Evolutionary conservation across 2,329 filamentous ascomycete genomes (phyloP).

Genomic region (Pseudogymnoascus sp.): DNA sequence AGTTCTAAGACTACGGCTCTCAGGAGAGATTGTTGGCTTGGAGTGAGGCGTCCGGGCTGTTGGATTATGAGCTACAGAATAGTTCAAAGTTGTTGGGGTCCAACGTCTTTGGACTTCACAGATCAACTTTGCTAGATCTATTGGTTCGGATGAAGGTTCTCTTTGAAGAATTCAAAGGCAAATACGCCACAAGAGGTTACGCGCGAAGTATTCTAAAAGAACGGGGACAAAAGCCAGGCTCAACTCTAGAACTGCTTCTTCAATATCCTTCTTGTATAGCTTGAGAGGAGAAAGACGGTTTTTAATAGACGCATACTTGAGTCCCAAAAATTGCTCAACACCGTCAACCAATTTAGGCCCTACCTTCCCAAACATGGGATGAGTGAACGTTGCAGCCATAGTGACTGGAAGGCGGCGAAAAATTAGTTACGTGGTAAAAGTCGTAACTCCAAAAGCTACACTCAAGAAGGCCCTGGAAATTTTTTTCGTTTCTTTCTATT

Average conservation of each 20-base stretch:
- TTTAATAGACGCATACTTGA: too few relatives aligned
- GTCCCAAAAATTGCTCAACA: too few relatives aligned
- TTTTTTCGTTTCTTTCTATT: too few relatives aligned
- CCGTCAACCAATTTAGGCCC: too few relatives aligned
- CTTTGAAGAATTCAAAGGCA: constrained; percentile 43
- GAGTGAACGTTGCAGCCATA: too few relatives aligned
- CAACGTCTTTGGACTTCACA: constrained; percentile 43
- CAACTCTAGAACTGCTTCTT: constrained; percentile 36
- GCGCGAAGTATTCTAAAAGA: constrained; percentile 19
- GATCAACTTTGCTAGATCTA: constrained; percentile 43
- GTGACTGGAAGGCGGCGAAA: too few relatives aligned
- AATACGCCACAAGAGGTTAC: constrained; percentile 33
- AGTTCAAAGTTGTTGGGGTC: constrained; percentile 39
- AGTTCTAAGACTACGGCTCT: constrained; percentile 42
- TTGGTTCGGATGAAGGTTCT: constrained; percentile 42
- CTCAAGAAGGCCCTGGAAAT: too few relatives aligned
- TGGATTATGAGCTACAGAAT: constrained; percentile 37
- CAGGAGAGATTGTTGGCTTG: constrained; percentile 44
- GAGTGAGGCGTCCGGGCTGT: constrained; percentile 43
- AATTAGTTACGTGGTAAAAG: too few relatives aligned
- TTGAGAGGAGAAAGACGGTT: too few relatives aligned
- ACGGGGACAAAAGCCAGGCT: constrained; percentile 24
- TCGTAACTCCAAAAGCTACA: too few relatives aligned
- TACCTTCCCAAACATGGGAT: too few relatives aligned
- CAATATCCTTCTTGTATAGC: too few relatives aligned